A percentile compares a stretch with the other conserved stretches of the same genome.
phyloP scores from a whole-genome alignment of 345 rosid genomes.

The Camelina sativa region DNA sequence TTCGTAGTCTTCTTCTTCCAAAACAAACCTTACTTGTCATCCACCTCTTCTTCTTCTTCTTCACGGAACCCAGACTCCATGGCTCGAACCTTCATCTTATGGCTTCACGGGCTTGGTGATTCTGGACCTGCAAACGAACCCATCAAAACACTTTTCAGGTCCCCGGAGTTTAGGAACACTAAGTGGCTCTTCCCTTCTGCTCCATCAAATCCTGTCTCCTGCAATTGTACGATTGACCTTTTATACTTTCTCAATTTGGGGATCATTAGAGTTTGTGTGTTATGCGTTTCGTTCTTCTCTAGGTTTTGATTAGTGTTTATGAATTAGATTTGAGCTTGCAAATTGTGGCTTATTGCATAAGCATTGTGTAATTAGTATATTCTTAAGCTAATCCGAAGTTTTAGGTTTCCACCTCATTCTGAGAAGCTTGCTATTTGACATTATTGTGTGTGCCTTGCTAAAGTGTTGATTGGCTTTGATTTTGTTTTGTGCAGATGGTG shows the following conservation, averaged over 20 bases:
- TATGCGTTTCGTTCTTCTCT: not conserved
- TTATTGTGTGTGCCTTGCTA: not conserved
- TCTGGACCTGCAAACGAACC: conserved; percentile 93
- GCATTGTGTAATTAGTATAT: too few species aligned
- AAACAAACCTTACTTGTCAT: conserved; percentile 29
- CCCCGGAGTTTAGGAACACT: conserved; percentile 60
- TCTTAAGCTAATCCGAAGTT: not conserved
- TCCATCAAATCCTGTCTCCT: conserved; percentile 68
- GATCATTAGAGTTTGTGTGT: not conserved
- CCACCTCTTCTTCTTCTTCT: conserved; percentile 35
- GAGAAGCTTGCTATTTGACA: not conserved
- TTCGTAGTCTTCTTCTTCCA: conserved; percentile 36
- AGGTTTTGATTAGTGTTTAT: not conserved
- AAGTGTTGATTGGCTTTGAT: not conserved
- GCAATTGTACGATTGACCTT: conserved; percentile 49
- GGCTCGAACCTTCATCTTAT: conserved; percentile 76
- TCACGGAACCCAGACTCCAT: conserved; percentile 41
- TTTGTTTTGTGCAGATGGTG: conserved; percentile 61
- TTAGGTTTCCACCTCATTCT: not conserved
- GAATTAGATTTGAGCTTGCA: not conserved
- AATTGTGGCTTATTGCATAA: not conserved
- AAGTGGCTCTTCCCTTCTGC: conserved; percentile 91
- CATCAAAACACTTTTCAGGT: conserved; percentile 67
- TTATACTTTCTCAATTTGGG: not conserved
- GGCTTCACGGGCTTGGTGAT: conserved; percentile 92